A percentile compares a stretch with the other conserved stretches of the same genome.
phyloP scores from a whole-genome alignment of 257 asterid genomes.

The Apocynum venetum region DNA sequence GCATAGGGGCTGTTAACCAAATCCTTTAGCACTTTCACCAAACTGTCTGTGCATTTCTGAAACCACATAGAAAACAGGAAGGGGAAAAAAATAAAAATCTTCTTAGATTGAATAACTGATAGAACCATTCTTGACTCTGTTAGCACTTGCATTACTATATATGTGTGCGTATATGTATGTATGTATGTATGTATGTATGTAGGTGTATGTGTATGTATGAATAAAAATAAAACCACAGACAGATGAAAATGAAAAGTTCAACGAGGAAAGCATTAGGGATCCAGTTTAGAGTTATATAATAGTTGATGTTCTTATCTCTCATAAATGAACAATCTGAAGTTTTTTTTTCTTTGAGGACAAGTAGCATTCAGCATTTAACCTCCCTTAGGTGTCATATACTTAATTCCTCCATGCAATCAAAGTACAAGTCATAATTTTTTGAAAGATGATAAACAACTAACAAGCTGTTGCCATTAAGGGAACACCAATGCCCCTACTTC shows the following conservation, averaged over 20 bases:
- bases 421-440: neutral
- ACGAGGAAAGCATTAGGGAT: neutral
- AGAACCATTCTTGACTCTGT: neutral
- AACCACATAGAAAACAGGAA: constrained; percentile 21
- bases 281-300: neutral
- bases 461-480: neutral
- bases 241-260: neutral
- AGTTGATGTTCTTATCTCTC: neutral
- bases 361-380: neutral
- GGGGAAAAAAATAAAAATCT: constrained; percentile 8
- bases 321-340: neutral
- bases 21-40: constrained; percentile 81
- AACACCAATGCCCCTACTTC: neutral
- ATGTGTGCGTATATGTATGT: too few relatives aligned
- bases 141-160: neutral
- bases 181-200: too few relatives aligned
- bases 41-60: constrained; percentile 88
- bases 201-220: too few relatives aligned
- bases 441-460: neutral
- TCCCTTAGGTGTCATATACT: neutral
- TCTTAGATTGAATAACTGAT: neutral
- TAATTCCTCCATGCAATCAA: neutral
- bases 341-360: neutral
- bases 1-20: constrained; percentile 90
- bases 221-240: too few relatives aligned